phyloP scores from a whole-genome alignment of 768 basidiomycete genomes.

The Rhodotorula toruloides region DNA sequence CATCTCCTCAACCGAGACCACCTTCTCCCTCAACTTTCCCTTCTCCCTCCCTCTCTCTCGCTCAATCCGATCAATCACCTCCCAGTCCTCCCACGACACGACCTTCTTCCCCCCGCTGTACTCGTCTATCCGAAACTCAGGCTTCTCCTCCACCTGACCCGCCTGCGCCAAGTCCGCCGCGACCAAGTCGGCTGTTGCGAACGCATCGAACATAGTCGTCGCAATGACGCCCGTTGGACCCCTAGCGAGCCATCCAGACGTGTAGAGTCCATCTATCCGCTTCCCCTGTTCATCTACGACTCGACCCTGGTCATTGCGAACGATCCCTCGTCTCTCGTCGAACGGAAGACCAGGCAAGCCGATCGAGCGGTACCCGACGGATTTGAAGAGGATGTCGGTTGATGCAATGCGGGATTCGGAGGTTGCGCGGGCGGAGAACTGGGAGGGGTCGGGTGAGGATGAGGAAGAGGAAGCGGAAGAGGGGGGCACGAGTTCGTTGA shows the following conservation, averaged over 20 bases:
- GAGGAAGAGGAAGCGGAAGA: neutral
- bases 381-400: slow-evolving; percentile 78
- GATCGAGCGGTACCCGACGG: slow-evolving; percentile 67
- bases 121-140: slow-evolving; percentile 48
- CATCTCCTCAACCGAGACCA: slow-evolving; percentile 48
- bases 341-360: slow-evolving; percentile 45
- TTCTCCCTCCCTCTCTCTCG: slow-evolving; percentile 53
- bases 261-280: slow-evolving; percentile 62
- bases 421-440: slow-evolving; percentile 51
- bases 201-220: slow-evolving; percentile 87
- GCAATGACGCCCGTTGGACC: slow-evolving; percentile 90
- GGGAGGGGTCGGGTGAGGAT: slow-evolving; percentile 47
- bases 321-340: slow-evolving; percentile 46
- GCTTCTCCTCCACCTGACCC: slow-evolving; percentile 1
- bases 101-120: slow-evolving; percentile 50
- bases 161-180: slow-evolving; percentile 55
- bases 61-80: slow-evolving; percentile 67
- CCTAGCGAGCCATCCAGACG: slow-evolving; percentile 86
- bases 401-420: slow-evolving; percentile 54
- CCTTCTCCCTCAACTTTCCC: slow-evolving; percentile 50
- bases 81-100: slow-evolving; percentile 69
- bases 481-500: slow-evolving; percentile 31
- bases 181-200: slow-evolving; percentile 67
- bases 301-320: slow-evolving; percentile 51
- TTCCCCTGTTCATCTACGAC: slow-evolving; percentile 46